These are phyloP conservation scores for Fraxinus latifolia DNA, from an alignment of 305 asterid species.

Conservation along the genomic window DNA sequence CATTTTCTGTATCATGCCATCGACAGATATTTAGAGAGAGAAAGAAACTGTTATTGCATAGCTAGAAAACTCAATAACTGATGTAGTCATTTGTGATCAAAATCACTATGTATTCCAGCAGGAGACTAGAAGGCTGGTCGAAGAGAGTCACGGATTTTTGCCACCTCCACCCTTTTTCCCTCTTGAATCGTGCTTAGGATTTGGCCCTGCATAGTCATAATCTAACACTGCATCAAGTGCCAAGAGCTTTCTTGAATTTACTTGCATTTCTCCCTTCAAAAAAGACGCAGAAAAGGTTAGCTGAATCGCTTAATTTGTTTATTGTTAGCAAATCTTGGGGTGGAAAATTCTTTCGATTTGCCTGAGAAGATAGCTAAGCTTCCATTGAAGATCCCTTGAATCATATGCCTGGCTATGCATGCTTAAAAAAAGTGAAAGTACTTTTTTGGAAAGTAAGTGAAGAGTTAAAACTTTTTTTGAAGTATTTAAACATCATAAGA, in stretches of 20 bases:
- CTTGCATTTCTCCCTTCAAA: slow-evolving; percentile 24
- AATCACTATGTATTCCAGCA: background rate
- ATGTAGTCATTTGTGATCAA: slow-evolving; percentile 14
- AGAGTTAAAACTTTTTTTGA: background rate
- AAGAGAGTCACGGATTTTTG: slow-evolving; percentile 32
- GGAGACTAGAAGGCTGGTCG: background rate
- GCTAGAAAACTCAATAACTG: slow-evolving; percentile 11
- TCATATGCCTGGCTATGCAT: background rate
- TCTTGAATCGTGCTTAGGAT: slow-evolving; percentile 55
- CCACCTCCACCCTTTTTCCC: slow-evolving; percentile 46
- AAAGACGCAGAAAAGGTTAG: background rate
- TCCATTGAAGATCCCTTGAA: background rate
- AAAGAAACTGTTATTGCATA: background rate
- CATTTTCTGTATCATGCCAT: background rate
- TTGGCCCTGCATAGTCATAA: slow-evolving; percentile 53
- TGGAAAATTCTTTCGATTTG: background rate
- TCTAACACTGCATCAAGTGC: slow-evolving; percentile 33
- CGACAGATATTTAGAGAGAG: background rate
- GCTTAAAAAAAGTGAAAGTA: background rate
- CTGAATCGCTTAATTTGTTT: background rate
- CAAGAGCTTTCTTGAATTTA: slow-evolving; percentile 46
- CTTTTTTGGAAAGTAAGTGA: background rate
- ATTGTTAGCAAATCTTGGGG: background rate
- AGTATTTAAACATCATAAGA: background rate
- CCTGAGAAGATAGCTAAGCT: background rate